These are phyloP conservation scores for Conticribra guillardii DNA, from an alignment of 108 stramenopile genomes.

Conservation along the genomic window DNA sequence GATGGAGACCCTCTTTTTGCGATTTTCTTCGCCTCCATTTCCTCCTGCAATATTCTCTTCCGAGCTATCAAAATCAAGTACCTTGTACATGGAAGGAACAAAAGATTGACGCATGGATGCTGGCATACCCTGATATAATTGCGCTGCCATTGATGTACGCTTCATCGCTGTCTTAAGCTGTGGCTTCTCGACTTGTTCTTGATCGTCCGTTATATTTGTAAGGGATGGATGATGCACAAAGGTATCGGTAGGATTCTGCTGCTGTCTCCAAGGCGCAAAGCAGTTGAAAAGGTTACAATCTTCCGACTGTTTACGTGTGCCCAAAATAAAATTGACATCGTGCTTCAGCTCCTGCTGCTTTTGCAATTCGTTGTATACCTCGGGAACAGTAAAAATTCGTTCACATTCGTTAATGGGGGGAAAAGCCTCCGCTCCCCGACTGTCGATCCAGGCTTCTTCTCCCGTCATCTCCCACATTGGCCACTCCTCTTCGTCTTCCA, in stretches of 20 bases:
- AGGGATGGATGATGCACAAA: background rate
- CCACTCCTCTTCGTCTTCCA: background rate
- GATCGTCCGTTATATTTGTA: background rate
- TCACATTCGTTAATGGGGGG: conserved; percentile 31
- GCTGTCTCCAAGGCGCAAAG: conserved; percentile 19
- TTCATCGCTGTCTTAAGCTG: conserved; percentile 6
- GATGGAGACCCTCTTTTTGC: background rate
- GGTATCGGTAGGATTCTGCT: background rate
- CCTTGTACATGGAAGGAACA: conserved; percentile 39
- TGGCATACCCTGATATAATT: conserved; percentile 43
- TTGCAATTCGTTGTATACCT: conserved; percentile 34
- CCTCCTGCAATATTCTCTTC: background rate
- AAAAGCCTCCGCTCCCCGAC: background rate
- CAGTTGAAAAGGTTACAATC: conserved; percentile 76
- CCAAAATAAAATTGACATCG: too few relatives aligned
- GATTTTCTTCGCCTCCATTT: background rate
- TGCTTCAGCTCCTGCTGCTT: conserved; percentile 66
- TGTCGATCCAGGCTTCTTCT: background rate
- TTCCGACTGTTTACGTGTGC: conserved; percentile 85
- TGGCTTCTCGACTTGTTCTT: background rate
- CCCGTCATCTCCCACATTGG: background rate
- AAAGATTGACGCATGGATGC: conserved; percentile 22
- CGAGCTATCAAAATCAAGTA: background rate
- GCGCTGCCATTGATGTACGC: conserved; percentile 34
- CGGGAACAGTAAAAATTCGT: conserved; percentile 49